phyloP scores from a whole-genome alignment of 2,329 filamentous ascomycete species.

The Macrophomina tecta region DNA sequence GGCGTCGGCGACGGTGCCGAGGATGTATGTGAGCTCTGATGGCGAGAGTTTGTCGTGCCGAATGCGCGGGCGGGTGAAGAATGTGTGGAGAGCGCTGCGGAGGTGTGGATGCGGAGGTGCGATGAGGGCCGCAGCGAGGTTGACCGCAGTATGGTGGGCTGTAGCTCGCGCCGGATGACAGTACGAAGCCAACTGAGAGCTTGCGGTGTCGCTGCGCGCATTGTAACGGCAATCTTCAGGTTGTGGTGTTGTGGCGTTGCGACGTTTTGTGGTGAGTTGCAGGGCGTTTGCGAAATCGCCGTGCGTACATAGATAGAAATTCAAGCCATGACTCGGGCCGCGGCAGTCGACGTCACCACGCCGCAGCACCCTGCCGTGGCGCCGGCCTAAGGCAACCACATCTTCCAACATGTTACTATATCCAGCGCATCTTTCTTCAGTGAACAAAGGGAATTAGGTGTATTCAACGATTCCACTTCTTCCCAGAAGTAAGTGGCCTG shows the following conservation, averaged over 20 bases:
- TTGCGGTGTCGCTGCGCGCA: slow-evolving; percentile 32
- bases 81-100: neutral
- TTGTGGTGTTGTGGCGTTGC: neutral
- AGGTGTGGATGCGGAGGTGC: neutral
- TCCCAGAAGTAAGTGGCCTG: neutral
- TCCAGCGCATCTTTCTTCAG: neutral
- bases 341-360: slow-evolving; percentile 15
- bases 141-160: neutral
- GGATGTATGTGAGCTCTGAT: neutral
- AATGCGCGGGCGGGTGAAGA: neutral
- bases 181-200: slow-evolving; percentile 37
- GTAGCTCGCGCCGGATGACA: slow-evolving; percentile 32
- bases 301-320: neutral
- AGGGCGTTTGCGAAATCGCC: slow-evolving; percentile 13
- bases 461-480: slow-evolving; percentile 6
- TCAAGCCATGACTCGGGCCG: slow-evolving; percentile 23
- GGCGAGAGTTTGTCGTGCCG: neutral
- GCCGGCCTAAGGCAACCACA: slow-evolving; percentile 2
- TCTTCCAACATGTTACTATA: neutral
- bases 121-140: neutral
- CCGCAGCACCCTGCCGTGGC: neutral
- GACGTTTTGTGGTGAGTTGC: neutral
- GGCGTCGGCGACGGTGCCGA: neutral
- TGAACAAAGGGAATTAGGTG: slow-evolving; percentile 3
- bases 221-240: neutral